Percentiles rank a stretch among this genome's conserved stretches.
phyloP scores from a whole-genome alignment of 768 basidiomycete species.

The Clitopilus hobsonii region DNA sequence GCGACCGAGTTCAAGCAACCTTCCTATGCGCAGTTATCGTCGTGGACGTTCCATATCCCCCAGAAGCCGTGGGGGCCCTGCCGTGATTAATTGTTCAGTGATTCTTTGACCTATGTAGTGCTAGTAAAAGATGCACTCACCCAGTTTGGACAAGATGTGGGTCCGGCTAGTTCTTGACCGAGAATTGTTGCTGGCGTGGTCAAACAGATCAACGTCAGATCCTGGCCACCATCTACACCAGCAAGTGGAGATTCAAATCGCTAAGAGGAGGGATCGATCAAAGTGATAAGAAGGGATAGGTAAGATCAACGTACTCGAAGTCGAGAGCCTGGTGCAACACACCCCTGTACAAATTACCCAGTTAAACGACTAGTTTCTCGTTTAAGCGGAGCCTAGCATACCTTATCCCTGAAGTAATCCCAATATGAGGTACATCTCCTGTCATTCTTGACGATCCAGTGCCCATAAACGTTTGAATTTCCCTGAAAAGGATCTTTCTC shows the following conservation, averaged over 20 bases:
- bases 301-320: neutral
- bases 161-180: neutral
- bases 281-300: neutral
- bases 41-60: conserved; percentile 7
- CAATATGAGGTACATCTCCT: neutral
- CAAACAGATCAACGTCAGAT: neutral
- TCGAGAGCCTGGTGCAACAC: neutral
- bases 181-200: neutral
- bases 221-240: neutral
- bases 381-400: neutral
- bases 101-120: neutral
- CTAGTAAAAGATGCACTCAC: conserved; percentile 3
- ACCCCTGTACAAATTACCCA: neutral
- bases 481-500: neutral
- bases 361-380: neutral
- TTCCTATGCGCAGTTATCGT: neutral
- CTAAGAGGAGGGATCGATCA: neutral
- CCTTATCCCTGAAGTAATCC: conserved; percentile 1
- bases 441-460: neutral
- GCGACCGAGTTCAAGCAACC: no score
- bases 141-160: neutral
- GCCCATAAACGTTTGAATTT: neutral
- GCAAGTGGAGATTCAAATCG: neutral
- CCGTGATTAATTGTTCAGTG: neutral
- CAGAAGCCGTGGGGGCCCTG: conserved; percentile 1